phyloP scores from a whole-genome alignment of 768 basidiomycete species.

The Trametes cinnabarina region DNA sequence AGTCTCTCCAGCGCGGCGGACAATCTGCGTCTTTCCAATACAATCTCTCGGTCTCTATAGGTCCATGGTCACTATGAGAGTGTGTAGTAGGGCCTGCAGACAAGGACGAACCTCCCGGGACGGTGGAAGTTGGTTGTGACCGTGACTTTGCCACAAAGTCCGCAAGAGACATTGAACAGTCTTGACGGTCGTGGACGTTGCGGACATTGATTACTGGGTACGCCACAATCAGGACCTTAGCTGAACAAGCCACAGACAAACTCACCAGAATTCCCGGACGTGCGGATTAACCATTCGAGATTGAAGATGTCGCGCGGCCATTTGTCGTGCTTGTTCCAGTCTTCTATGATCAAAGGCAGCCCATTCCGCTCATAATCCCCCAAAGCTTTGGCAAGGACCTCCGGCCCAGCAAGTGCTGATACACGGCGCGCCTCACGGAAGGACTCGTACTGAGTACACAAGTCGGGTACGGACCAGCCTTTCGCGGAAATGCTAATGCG shows the following conservation, averaged over 20 bases:
- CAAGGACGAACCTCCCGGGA: slow-evolving; percentile 11
- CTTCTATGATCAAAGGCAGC: slow-evolving; percentile 61
- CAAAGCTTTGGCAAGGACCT: slow-evolving; percentile 36
- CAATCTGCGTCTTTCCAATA: slow-evolving; percentile 81
- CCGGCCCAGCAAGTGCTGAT: slow-evolving; percentile 27
- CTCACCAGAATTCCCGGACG: slow-evolving; percentile 28
- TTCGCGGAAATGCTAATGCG: slow-evolving; percentile 36
- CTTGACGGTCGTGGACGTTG: slow-evolving; percentile 58
- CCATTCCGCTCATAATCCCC: slow-evolving; percentile 48
- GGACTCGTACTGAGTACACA: slow-evolving; percentile 38
- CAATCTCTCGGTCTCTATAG: slow-evolving; percentile 53
- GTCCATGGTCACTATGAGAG: neutral
- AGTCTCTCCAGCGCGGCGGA: slow-evolving; percentile 61
- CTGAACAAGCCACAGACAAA: slow-evolving; percentile 24
- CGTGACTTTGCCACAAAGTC: slow-evolving; percentile 51
- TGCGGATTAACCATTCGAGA: slow-evolving; percentile 48
- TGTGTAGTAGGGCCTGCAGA: neutral
- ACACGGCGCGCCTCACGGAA: slow-evolving; percentile 46
- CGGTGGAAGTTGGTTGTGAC: neutral
- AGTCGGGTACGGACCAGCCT: slow-evolving; percentile 49
- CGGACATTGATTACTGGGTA: slow-evolving; percentile 57
- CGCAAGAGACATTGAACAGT: slow-evolving; percentile 47
- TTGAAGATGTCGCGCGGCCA: slow-evolving; percentile 61
- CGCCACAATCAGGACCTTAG: neutral
- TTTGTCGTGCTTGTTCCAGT: slow-evolving; percentile 48